phyloP scores from a whole-genome alignment of 768 basidiomycete genomes.

The Phylloporus sp. region DNA sequence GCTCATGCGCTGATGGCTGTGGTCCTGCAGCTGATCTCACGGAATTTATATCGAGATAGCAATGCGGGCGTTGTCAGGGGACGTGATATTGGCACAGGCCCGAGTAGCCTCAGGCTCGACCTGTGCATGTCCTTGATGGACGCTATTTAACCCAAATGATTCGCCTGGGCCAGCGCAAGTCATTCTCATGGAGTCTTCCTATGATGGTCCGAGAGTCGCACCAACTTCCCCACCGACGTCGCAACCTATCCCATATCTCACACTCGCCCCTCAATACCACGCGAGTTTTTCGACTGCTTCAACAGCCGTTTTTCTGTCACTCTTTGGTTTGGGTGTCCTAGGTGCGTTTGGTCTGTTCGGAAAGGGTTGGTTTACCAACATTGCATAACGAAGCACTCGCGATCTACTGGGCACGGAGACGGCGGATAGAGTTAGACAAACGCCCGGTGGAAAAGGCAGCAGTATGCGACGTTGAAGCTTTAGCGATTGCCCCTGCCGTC shows the following conservation, averaged over 20 bases:
- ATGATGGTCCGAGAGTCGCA: slow-evolving; percentile 7
- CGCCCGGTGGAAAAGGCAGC: slow-evolving; percentile 1
- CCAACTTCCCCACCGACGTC: slow-evolving; percentile 2
- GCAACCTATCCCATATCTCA: neutral
- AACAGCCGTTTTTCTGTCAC: slow-evolving; percentile 10
- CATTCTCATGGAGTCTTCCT: slow-evolving; percentile 6
- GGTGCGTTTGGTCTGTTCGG: slow-evolving; percentile 16
- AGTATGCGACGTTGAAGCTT: slow-evolving; percentile 17
- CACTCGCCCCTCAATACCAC: neutral
- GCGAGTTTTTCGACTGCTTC: neutral
- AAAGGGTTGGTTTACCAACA: neutral
- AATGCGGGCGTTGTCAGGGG: slow-evolving; percentile 14
- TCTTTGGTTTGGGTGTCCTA: slow-evolving; percentile 20
- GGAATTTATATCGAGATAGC: too few relatives aligned
- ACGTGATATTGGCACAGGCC: neutral
- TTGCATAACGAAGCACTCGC: slow-evolving; percentile 5
- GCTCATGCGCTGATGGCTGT: too few relatives aligned
- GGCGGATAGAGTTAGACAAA: slow-evolving; percentile 2
- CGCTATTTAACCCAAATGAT: neutral
- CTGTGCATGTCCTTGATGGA: neutral
- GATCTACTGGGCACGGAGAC: slow-evolving; percentile 11
- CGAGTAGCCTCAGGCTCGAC: slow-evolving; percentile 2
- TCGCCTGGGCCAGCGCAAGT: neutral
- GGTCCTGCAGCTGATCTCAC: too few relatives aligned
- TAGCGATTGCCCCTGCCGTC: slow-evolving; percentile 19